These are phyloP conservation scores for Parathielavia appendiculata DNA, from an alignment of 495 filamentous ascomycete species.

Conservation along the genomic window DNA sequence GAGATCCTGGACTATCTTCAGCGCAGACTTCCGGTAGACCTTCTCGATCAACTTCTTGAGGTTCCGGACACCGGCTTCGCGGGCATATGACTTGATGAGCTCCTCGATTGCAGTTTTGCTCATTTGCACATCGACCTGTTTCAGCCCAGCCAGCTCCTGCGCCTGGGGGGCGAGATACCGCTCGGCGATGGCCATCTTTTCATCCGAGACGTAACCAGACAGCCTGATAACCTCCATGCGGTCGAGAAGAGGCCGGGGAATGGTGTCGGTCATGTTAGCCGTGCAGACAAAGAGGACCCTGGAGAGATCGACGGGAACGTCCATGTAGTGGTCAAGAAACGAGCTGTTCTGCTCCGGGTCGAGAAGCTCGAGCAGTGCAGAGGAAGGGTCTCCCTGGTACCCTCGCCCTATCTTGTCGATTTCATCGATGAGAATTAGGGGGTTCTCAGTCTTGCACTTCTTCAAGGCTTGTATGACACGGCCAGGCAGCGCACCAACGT, in stretches of 20 bases:
- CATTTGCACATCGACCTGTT: conserved; percentile 82
- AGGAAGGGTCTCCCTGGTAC: conserved; percentile 93
- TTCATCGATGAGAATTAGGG: conserved; percentile 93
- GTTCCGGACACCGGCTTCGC: conserved; percentile 94
- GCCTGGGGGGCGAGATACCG: conserved; percentile 86
- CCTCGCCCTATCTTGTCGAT: conserved; percentile 96
- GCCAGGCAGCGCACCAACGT: conserved; percentile 92
- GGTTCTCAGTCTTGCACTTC: conserved; percentile 98
- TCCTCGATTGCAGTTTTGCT: conserved; percentile 83
- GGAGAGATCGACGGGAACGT: conserved; percentile 94
- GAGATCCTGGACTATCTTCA: conserved; percentile 94
- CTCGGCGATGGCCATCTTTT: conserved; percentile 99
- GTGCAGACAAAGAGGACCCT: conserved; percentile 99
- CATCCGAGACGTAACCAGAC: conserved; percentile 94
- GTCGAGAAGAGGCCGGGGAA: conserved; percentile 88
- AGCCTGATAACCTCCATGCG: conserved; percentile 98
- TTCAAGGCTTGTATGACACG: conserved; percentile 97
- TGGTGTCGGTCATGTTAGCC: conserved; percentile 98
- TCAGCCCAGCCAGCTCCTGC: conserved; percentile 83
- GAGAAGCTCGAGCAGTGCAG: conserved; percentile 86
- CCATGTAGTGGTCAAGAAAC: conserved; percentile 98
- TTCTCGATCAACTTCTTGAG: conserved; percentile 99
- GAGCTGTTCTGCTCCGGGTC: conserved; percentile 97
- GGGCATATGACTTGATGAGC: conserved; percentile 96
- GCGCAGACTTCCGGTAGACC: conserved; percentile 92